phyloP scores from a whole-genome alignment of 2,329 filamentous ascomycete species.

The Cladorrhinum sp. region DNA sequence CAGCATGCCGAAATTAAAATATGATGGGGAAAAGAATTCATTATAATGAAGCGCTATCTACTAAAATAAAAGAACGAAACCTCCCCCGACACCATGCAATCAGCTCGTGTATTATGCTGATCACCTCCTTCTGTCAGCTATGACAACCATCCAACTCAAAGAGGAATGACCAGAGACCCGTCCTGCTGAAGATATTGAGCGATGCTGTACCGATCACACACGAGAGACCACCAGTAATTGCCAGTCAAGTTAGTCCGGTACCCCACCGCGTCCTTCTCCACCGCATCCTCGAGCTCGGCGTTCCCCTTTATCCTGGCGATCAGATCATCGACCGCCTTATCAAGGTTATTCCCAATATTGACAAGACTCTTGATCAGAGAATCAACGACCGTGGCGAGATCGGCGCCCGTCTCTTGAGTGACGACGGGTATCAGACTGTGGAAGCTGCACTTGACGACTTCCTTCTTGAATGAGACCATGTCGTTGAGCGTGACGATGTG shows the following conservation, averaged over 20 bases:
- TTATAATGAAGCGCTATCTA: no score
- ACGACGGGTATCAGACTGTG: constrained; percentile 15
- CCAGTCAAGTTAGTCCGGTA: constrained; percentile 12
- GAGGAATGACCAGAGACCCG: constrained; percentile 6
- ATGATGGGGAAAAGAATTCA: no score
- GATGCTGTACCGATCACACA: constrained; percentile 9
- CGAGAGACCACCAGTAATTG: constrained; percentile 18
- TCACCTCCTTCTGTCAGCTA: no score
- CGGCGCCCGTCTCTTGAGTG: constrained; percentile 2
- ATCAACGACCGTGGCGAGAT: constrained; percentile 6
- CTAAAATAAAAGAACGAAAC: no score
- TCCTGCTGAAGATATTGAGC: constrained; percentile 7
- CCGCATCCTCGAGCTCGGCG: not conserved
- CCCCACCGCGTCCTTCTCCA: constrained; percentile 7
- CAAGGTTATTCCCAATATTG: constrained; percentile 1
- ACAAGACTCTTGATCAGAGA: constrained; percentile 2
- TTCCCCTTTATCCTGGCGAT: not conserved
- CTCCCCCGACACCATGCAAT: no score
- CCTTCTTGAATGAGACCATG: constrained; percentile 15
- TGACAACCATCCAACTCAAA: no score
- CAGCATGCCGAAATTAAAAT: no score
- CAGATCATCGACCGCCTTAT: constrained; percentile 1
- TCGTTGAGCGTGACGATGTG: constrained; percentile 19
- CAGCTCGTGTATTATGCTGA: no score
- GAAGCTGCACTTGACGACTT: constrained; percentile 6